A percentile compares a stretch with the other conserved stretches of the same genome.
Conservation (phyloP, 169 alveolate species). For the Plasmodium fragile region DNA sequence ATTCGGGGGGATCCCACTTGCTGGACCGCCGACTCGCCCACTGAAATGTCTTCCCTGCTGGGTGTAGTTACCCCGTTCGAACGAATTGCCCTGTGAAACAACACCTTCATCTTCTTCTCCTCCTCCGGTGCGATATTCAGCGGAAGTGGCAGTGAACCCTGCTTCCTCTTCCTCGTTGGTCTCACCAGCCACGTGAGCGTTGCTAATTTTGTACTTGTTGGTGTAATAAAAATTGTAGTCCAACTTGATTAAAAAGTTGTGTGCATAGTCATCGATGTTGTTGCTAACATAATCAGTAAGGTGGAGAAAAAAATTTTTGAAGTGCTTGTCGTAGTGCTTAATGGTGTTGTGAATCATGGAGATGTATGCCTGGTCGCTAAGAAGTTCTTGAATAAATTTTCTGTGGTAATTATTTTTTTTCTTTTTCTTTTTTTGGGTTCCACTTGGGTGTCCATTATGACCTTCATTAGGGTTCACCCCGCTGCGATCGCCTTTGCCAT, state of each 20-base stretch:
- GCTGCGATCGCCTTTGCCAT: neutral
- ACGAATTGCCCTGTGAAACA: neutral
- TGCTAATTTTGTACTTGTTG: constrained; percentile 28
- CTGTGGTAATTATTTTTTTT: constrained; percentile 36
- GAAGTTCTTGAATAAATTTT: constrained; percentile 48
- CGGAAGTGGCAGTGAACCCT: neutral
- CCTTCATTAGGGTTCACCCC: neutral
- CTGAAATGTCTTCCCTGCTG: neutral
- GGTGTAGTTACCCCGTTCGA: neutral
- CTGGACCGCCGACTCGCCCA: neutral
- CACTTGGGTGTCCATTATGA: neutral
- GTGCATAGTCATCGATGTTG: constrained; percentile 77
- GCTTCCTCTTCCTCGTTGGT: neutral
- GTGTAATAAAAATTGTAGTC: constrained; percentile 74
- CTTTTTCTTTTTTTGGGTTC: neutral
- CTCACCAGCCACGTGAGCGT: neutral
- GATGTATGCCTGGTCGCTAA: constrained; percentile 69
- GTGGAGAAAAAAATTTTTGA: constrained; percentile 45
- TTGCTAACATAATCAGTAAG: constrained; percentile 67
- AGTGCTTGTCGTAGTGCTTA: constrained; percentile 71
- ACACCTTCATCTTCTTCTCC: neutral
- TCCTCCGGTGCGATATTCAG: neutral
- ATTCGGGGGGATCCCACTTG: neutral
- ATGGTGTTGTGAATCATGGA: constrained; percentile 74
- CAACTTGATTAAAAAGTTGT: constrained; percentile 61